Evolutionary conservation across 257 asterid species (phyloP).

Genomic region (Echium plantagineum): DNA sequence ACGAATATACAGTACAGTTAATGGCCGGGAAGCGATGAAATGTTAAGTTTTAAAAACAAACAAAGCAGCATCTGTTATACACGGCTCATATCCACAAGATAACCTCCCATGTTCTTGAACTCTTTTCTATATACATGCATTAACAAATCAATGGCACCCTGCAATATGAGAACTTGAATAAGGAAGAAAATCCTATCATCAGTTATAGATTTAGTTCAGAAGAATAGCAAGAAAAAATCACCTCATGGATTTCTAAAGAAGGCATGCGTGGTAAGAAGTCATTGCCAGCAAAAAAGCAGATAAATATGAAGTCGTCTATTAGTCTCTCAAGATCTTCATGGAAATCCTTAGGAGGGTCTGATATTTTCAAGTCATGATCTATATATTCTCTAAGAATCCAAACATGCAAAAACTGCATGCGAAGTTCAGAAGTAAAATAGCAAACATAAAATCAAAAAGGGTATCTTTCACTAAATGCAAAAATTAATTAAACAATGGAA

Average conservation of each 20-base stretch:
- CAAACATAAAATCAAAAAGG: background rate
- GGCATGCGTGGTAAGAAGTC: conserved; percentile 63
- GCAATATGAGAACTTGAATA: conserved; percentile 1
- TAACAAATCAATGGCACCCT: conserved; percentile 47
- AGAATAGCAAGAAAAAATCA: conserved; percentile 3
- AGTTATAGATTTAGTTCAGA: background rate
- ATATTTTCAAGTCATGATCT: conserved; percentile 32
- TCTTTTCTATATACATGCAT: conserved; percentile 44
- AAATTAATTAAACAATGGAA: background rate
- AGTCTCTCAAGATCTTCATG: conserved; percentile 33
- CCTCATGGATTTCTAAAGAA: conserved; percentile 49
- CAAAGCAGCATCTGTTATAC: conserved; percentile 12
- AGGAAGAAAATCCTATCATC: background rate
- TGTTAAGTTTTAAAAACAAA: background rate
- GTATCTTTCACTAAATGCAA: background rate
- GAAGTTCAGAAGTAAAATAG: background rate
- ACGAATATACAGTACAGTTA: background rate
- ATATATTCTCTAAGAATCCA: conserved; percentile 48
- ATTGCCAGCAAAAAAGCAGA: conserved; percentile 60
- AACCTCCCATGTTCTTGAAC: conserved; percentile 46
- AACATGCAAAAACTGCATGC: conserved; percentile 37
- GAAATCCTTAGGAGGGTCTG: conserved; percentile 19
- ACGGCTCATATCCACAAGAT: conserved; percentile 39
- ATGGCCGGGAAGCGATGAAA: background rate
- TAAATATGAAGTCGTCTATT: conserved; percentile 48